Percentiles rank a stretch among this genome's conserved stretches.
Conservation (phyloP, 2,329 filamentous ascomycete species). For the Anisogramma anomala region DNA sequence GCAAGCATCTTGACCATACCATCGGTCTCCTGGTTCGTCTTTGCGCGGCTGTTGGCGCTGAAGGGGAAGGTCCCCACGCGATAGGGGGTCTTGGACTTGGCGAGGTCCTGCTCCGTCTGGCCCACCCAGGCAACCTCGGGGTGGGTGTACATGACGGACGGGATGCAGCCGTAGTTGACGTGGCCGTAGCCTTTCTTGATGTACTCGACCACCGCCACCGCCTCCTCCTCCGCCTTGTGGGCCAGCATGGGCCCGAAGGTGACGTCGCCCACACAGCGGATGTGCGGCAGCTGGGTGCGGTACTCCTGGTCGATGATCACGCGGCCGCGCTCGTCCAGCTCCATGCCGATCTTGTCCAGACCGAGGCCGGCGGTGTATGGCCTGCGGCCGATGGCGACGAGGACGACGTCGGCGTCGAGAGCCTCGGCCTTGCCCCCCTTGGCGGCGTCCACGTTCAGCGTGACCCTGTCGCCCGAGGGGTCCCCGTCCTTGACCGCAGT, state of each 20-base stretch:
- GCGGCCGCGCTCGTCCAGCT: slow-evolving; percentile 85
- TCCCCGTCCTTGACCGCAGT: slow-evolving; percentile 91
- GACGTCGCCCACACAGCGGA: slow-evolving; percentile 89
- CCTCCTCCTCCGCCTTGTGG: slow-evolving; percentile 98
- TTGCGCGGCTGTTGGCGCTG: slow-evolving; percentile 93
- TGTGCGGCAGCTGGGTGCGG: slow-evolving; percentile 94
- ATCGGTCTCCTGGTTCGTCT: slow-evolving; percentile 95
- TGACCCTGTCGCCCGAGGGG: slow-evolving; percentile 62
- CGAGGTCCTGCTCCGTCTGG: slow-evolving; percentile 92
- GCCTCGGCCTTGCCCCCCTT: slow-evolving; percentile 94
- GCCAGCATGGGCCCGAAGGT: slow-evolving; percentile 99
- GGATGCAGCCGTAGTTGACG: slow-evolving; percentile 97
- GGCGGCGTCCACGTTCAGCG: slow-evolving; percentile 76
- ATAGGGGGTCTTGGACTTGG: slow-evolving; percentile 82
- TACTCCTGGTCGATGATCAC: slow-evolving; percentile 98
- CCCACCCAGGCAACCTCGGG: slow-evolving; percentile 98
- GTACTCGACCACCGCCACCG: slow-evolving; percentile 86
- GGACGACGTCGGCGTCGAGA: slow-evolving; percentile 85
- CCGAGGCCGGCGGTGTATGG: slow-evolving; percentile 88
- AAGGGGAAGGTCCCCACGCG: slow-evolving; percentile 92
- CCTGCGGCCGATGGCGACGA: slow-evolving; percentile 90
- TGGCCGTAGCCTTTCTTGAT: slow-evolving; percentile 97
- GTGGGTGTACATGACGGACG: slow-evolving; percentile 98
- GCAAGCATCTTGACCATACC: slow-evolving; percentile 95
- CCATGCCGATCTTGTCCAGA: slow-evolving; percentile 85